phyloP scores from a whole-genome alignment of 1,139 yeast species.

The Scheffersomyces lignicola region DNA sequence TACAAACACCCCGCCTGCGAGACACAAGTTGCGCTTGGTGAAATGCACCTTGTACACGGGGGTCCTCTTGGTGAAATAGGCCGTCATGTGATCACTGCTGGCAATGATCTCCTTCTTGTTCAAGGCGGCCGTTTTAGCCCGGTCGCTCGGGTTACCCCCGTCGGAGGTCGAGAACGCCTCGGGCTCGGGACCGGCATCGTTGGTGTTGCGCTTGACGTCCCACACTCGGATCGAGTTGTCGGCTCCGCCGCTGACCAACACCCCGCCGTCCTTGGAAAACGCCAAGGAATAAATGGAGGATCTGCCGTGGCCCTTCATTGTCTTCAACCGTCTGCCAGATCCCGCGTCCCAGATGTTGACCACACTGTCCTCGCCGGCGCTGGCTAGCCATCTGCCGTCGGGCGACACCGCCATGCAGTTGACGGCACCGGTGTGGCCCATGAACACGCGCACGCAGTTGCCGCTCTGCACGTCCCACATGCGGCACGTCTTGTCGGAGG shows the following conservation, averaged over 20 bases:
- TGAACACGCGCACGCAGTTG: constrained; percentile 85
- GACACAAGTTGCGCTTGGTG: constrained; percentile 84
- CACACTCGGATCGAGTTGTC: constrained; percentile 93
- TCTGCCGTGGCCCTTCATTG: constrained; percentile 89
- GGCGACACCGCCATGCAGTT: constrained; percentile 88
- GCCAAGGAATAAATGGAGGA: constrained; percentile 82
- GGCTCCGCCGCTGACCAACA: constrained; percentile 88
- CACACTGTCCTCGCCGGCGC: constrained; percentile 91
- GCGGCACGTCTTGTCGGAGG: constrained; percentile 91
- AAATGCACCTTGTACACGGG: constrained; percentile 93
- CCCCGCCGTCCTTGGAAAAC: constrained; percentile 85
- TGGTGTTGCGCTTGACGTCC: constrained; percentile 88
- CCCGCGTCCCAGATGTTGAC: constrained; percentile 95
- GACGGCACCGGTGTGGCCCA: constrained; percentile 90
- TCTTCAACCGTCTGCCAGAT: constrained; percentile 79
- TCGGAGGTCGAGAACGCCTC: constrained; percentile 56
- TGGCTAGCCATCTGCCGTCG: constrained; percentile 95
- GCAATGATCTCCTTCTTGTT: constrained; percentile 69
- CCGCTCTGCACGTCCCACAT: constrained; percentile 98
- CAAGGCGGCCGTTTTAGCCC: constrained; percentile 14
- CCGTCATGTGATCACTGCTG: constrained; percentile 88
- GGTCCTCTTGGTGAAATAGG: constrained; percentile 89
- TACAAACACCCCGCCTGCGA: constrained; percentile 85
- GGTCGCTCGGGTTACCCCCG: constrained; percentile 19
- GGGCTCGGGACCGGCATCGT: constrained; percentile 79